Base-by-base conservation (phyloP, 768 basidiomycete species). In the Xerocomus spinulosus region DNA sequence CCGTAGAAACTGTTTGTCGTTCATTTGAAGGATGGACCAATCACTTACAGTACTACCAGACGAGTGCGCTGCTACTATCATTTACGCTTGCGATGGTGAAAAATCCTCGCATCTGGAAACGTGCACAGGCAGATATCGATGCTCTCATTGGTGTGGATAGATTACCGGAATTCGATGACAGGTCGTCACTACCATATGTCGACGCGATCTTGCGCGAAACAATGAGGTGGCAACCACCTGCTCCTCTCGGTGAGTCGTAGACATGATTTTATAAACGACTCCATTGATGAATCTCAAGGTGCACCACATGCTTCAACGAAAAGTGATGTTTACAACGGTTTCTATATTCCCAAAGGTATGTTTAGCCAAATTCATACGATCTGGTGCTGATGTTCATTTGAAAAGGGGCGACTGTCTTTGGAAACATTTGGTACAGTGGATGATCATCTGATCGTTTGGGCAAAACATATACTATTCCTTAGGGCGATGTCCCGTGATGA, bases 401-500 rank as follows among this genome's bases (percentile, higher is more conserved):
- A 0, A 25, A 30, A 59, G 57, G 57, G 3, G 39, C 57, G 3
- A 49, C 40, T 9, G 23, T 56, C 28, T 38, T 59, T 29, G 49
- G 17, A 23, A 59, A 59, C 3, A 4, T 35, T 18, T 59, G 58
- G 57, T 59, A 34, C 23, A 15, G 13, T 43, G 5, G 3, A 34
- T 15, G 23, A 21, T 9, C 2, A 17, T 40, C 32, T 0, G 2
- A 20, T 5, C 17, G 5, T 33, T 7, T 10, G 12, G 0, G 2
- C 1, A 4, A 7, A 10, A 21, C 21, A 23, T 12, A 12, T 35
- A 9, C 34, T 14, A 10, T 17, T n/a, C 5, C 9, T 25, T 13
- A 57, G 58, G 59, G 59, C 42, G 18, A 57, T 60, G 32, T 37
- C 52, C 12, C 58, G 52, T 3, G 51, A 60, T 30, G 58, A 57